Evolutionary conservation across 768 basidiomycete species (phyloP).

Genomic region (Lactifluus piperatus): DNA sequence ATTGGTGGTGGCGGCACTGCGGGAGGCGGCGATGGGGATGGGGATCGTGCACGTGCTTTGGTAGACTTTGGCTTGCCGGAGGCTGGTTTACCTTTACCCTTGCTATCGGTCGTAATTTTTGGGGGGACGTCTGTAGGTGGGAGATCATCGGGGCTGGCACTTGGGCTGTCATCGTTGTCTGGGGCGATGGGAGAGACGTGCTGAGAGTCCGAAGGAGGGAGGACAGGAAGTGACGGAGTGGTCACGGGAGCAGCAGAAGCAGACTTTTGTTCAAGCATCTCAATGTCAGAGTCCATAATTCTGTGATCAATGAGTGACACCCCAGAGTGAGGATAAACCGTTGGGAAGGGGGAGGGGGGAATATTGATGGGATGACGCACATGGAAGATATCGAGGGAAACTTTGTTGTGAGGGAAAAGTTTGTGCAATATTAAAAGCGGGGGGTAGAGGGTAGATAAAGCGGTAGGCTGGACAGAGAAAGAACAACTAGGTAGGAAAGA

Average conservation of each 20-base stretch:
- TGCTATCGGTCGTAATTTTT: conserved; percentile 18
- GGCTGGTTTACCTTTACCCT: conserved; percentile 19
- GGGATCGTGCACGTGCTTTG: conserved; percentile 38
- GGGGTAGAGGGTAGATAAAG: neutral
- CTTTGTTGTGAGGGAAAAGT: neutral
- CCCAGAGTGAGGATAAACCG: no score
- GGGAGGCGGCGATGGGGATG: conserved; percentile 50
- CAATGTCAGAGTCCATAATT: conserved; percentile 12
- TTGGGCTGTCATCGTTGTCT: conserved; percentile 6
- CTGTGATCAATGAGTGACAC: no score
- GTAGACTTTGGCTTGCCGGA: conserved; percentile 43
- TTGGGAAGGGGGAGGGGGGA: neutral
- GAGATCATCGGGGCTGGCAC: conserved; percentile 20
- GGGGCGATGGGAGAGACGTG: conserved; percentile 1
- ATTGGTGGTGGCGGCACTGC: conserved; percentile 38
- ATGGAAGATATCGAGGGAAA: neutral
- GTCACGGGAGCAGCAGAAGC: conserved; percentile 3
- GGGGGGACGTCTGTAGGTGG: conserved; percentile 15
- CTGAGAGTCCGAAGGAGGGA: conserved; percentile 12
- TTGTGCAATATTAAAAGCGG: neutral
- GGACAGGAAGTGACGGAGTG: neutral
- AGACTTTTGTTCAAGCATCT: conserved; percentile 11
- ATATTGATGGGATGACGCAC: neutral
- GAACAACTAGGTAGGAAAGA: neutral
- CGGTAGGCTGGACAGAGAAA: no score